phyloP scores from a whole-genome alignment of 148 eudicot species.

The Linanthus parryae region DNA sequence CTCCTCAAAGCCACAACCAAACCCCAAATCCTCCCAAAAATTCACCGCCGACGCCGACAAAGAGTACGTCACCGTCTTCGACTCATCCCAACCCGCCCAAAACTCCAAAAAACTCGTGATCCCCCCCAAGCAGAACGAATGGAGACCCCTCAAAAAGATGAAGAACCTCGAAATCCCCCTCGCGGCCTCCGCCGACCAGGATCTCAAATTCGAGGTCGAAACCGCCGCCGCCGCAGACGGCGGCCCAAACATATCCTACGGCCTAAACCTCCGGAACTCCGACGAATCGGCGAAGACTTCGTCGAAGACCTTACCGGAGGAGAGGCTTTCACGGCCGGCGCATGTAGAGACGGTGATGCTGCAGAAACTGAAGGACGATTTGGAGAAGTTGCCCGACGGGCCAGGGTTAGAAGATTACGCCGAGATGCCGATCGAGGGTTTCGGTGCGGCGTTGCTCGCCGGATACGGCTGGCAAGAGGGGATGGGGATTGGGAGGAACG shows the following conservation, averaged over 20 bases:
- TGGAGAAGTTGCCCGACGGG: constrained; percentile 53
- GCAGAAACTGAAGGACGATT: constrained; percentile 56
- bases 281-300: neutral
- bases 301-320: neutral
- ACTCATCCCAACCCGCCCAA: too few species aligned
- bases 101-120: constrained; percentile 25
- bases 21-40: constrained; percentile 6
- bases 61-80: too few species aligned
- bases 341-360: constrained; percentile 24
- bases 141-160: constrained; percentile 53
- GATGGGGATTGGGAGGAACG: constrained; percentile 67
- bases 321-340: neutral
- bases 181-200: constrained; percentile 15
- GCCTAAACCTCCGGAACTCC: constrained; percentile 51
- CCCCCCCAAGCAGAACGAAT: constrained; percentile 57
- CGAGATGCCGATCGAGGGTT: constrained; percentile 73
- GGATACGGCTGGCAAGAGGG: constrained; percentile 96
- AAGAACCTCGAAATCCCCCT: constrained; percentile 54
- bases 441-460: constrained; percentile 62
- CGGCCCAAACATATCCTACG: constrained; percentile 35
- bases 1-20: constrained; percentile 18
- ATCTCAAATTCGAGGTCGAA: constrained; percentile 45
- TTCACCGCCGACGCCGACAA: too few species aligned
- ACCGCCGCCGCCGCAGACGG: constrained; percentile 3
- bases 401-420: constrained; percentile 47